Evolutionary conservation across 768 basidiomycete species (phyloP), one percentile per base, ranked within the genome.

Genomic region (Trichaptum fuscoviolaceum): DNA sequence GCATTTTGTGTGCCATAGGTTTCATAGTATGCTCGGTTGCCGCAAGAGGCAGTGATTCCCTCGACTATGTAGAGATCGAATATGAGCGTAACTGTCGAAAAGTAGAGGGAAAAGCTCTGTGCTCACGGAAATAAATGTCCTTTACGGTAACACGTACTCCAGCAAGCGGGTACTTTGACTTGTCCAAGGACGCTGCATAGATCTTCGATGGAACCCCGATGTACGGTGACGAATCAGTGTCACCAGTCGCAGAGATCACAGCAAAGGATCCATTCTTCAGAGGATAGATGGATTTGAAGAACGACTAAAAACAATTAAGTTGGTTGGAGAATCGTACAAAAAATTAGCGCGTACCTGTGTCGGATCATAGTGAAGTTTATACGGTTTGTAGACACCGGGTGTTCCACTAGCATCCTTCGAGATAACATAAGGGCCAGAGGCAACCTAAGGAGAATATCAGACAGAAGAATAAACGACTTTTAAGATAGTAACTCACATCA

Each of bases 201-300:
- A 85, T 70, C 4, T 83, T 79, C 0, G 84, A 84, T 0, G 85
- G 84, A 1, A 85, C 79, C 18, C 82, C 82, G 36, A 87, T 80
- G 67, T 79, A 71, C 77, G 42, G 42, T 12, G 42, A 52, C 20
- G 42, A 52, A 52, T 52, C 42, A 52, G 42, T 52, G 42, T 52
- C 42, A 20, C 42, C 42, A 12, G 42, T 52, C 15, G 15, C 42
- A 20, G 42, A 52, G 42, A 52, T 52, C 42, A 52, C 42, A 20
- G 5, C 42, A 20, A 52, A 52, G 20, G 42, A 52, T 12, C 42
- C 42, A 20, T 52, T 52, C 42, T 52, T 52, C 42, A 52, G 20
- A 12, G 42, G 20, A 20, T 52, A 12, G 20, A 52, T 52, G 42
- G 42, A 52, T 20, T 52, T 52, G 42, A 52, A 52, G 42, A 52